Evolutionary conservation across 768 basidiomycete species (phyloP).

Genomic region (Russula dissimulans): DNA sequence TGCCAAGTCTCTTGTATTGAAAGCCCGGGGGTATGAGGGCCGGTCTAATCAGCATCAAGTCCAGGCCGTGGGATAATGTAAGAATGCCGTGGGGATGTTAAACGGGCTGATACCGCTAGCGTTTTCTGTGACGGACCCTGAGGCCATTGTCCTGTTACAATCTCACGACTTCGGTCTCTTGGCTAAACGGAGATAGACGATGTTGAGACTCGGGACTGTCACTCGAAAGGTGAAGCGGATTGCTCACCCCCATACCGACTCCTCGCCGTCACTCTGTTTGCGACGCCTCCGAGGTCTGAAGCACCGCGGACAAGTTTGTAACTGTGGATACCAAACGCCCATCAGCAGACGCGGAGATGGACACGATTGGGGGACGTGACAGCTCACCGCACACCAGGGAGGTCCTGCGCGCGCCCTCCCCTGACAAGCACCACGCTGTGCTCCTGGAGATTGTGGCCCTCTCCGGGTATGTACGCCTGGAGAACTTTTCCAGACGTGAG

Average conservation of each 20-base stretch:
- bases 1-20: not conserved
- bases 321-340: conserved; percentile 33
- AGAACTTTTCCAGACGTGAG: conserved; percentile 80
- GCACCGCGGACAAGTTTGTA: conserved; percentile 95
- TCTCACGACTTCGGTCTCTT: conserved; percentile 13
- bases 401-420: conserved; percentile 93
- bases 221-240: not conserved
- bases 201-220: not conserved
- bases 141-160: not conserved
- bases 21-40: not conserved
- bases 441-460: conserved; percentile 96
- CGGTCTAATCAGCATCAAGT: not conserved
- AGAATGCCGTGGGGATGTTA: not conserved
- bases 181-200: not conserved
- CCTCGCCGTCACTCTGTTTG: conserved; percentile 67
- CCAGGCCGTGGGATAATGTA: not conserved
- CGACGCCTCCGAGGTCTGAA: conserved; percentile 84
- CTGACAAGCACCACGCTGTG: conserved; percentile 93
- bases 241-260: conserved; percentile 86
- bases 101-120: not conserved
- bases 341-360: not conserved
- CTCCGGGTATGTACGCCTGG: conserved; percentile 93
- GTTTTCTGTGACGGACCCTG: not conserved
- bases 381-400: conserved; percentile 89
- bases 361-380: not conserved